Percentiles rank a stretch among this genome's conserved stretches.
Conservation (phyloP, 495 filamentous ascomycete genomes). For the Podospora anserina region DNA sequence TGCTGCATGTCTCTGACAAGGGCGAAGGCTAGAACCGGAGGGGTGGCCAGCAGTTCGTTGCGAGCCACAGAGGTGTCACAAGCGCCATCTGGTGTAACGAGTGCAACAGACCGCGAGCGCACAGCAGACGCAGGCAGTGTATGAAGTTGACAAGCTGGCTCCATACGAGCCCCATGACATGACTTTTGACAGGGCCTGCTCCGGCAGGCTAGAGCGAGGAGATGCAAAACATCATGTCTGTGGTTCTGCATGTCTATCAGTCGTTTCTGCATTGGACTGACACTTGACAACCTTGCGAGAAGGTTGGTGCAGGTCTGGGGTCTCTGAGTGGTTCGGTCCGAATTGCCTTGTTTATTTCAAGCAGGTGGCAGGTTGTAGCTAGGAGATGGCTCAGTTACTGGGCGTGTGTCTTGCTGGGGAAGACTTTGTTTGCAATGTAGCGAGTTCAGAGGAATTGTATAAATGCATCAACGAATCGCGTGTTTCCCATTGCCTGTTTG, state of each 20-base stretch:
- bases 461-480: background rate
- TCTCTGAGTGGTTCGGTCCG: background rate
- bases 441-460: background rate
- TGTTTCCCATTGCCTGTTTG: background rate
- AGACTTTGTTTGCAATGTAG: background rate
- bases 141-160: background rate
- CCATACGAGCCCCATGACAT: background rate
- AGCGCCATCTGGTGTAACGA: slow-evolving; percentile 7
- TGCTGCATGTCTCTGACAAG: slow-evolving; percentile 5
- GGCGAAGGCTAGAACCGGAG: background rate
- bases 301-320: background rate
- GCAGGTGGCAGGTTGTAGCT: background rate
- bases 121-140: slow-evolving; percentile 1
- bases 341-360: background rate
- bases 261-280: background rate
- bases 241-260: background rate
- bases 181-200: background rate
- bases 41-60: slow-evolving; percentile 1
- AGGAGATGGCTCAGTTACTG: background rate
- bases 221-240: background rate
- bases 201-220: background rate
- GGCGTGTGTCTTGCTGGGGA: too few relatives aligned
- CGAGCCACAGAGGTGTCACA: slow-evolving; percentile 4
- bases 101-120: slow-evolving; percentile 4
- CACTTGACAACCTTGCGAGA: background rate